Percentiles rank a stretch among this genome's conserved stretches.
phyloP scores from a whole-genome alignment of 441 rosid genomes.

The California macrophylla region DNA sequence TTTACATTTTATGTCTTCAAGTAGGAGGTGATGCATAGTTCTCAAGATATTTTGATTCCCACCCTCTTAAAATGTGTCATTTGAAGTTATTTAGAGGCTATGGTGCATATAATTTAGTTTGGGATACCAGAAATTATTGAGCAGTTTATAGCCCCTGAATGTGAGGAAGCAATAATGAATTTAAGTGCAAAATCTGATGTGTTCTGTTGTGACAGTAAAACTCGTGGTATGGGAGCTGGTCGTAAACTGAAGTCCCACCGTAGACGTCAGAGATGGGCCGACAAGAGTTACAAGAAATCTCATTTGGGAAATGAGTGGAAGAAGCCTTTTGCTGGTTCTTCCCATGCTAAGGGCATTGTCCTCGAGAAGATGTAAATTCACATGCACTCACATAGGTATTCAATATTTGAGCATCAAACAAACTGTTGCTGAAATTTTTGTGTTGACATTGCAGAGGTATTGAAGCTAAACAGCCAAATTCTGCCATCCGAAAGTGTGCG shows the following conservation, averaged over 20 bases:
- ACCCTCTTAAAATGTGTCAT: too few species aligned
- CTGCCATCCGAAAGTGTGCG: conserved; percentile 67
- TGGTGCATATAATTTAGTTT: background rate
- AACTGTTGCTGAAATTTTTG: background rate
- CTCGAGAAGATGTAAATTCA: background rate
- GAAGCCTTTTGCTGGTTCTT: background rate
- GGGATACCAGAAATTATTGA: background rate
- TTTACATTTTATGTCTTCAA: too few species aligned
- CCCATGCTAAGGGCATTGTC: conserved; percentile 3
- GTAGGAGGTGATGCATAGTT: too few species aligned
- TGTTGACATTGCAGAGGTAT: background rate
- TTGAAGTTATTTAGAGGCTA: background rate
- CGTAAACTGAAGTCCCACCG: conserved; percentile 3
- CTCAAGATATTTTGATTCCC: too few species aligned
- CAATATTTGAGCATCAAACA: background rate
- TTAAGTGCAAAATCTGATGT: background rate
- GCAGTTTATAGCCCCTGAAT: background rate
- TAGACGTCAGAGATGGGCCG: background rate
- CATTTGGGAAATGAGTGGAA: conserved; percentile 3
- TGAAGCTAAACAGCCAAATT: conserved; percentile 64
- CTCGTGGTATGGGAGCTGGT: conserved; percentile 3
- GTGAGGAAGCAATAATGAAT: background rate
- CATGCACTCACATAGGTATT: background rate
- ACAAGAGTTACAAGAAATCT: conserved; percentile 1
- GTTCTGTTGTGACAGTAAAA: background rate